A percentile compares a stretch with the other conserved stretches of the same genome.
Conservation (phyloP, 345 rosid genomes). For the Lenwebbia sp. region DNA sequence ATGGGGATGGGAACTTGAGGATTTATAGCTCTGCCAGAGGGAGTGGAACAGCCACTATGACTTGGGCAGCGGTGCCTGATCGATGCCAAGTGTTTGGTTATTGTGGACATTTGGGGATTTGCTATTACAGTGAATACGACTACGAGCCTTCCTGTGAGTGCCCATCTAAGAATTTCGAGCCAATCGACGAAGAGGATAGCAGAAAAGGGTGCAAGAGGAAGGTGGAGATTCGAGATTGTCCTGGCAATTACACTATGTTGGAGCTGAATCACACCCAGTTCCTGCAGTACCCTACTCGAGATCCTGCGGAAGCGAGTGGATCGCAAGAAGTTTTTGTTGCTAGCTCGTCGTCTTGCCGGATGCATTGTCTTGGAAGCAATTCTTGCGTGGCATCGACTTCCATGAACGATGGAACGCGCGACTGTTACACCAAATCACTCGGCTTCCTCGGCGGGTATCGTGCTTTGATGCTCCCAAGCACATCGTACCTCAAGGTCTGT, state of each 20-base stretch:
- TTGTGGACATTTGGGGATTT: slow-evolving; percentile 60
- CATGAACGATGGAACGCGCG: slow-evolving; percentile 47
- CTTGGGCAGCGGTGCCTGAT: slow-evolving; percentile 56
- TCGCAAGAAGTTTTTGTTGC: slow-evolving; percentile 24
- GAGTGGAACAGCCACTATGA: slow-evolving; percentile 6
- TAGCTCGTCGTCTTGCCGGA: slow-evolving; percentile 42
- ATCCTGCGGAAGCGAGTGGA: slow-evolving; percentile 14
- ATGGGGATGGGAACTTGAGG: slow-evolving; percentile 54
- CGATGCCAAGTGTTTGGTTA: slow-evolving; percentile 55
- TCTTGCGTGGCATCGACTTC: slow-evolving; percentile 49
- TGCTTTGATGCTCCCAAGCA: slow-evolving; percentile 47
- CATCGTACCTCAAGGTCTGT: slow-evolving; percentile 57
- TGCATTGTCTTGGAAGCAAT: slow-evolving; percentile 32
- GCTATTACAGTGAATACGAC: slow-evolving; percentile 28
- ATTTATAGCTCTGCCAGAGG: slow-evolving; percentile 28
- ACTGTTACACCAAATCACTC: slow-evolving; percentile 29
- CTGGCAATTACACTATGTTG: slow-evolving; percentile 37
- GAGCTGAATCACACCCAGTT: slow-evolving; percentile 36
- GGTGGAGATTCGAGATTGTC: slow-evolving; percentile 38
- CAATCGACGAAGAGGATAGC: slow-evolving; percentile 27
- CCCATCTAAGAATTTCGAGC: slow-evolving; percentile 57
- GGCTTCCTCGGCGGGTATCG: slow-evolving; percentile 36
- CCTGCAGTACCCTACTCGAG: slow-evolving; percentile 20
- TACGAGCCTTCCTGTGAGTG: slow-evolving; percentile 39
- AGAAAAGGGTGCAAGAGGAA: slow-evolving; percentile 57